Evolutionary conservation across 306 rosid genomes (phyloP).

Genomic region (Cucurbita argyrosperma): DNA sequence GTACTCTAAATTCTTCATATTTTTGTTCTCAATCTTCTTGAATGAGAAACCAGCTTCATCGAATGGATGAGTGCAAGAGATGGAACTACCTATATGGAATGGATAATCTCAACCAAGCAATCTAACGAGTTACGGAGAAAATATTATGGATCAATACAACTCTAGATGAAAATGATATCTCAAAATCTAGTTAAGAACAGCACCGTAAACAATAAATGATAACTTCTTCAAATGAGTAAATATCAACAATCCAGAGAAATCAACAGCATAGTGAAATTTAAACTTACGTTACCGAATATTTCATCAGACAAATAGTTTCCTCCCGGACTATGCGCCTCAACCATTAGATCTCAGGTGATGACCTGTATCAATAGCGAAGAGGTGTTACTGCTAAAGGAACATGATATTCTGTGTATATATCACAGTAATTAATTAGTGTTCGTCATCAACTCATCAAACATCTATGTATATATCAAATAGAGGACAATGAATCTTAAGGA

Average conservation of each 20-base stretch:
- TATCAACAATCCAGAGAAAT: neutral
- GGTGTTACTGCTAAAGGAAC: neutral
- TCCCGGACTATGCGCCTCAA: conserved; percentile 35
- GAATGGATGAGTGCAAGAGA: neutral
- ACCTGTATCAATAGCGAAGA: conserved; percentile 32
- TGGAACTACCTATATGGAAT: neutral
- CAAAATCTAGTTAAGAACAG: neutral
- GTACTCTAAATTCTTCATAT: neutral
- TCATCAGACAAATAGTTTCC: conserved; percentile 46
- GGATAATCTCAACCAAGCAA: neutral
- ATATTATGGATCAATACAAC: neutral
- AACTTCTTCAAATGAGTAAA: neutral
- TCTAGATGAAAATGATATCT: neutral
- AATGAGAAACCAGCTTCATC: no score
- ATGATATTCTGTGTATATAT: neutral
- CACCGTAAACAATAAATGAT: neutral
- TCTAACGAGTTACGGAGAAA: neutral
- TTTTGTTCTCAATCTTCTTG: neutral
- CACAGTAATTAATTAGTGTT: neutral
- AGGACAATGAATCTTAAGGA: neutral
- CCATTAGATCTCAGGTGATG: conserved; percentile 57
- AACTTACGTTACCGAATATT: conserved; percentile 57
- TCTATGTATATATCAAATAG: neutral
- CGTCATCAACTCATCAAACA: neutral
- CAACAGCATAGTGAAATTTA: neutral